Evolutionary conservation across 1,284 basidiomycete species (phyloP), one percentile per base, ranked within the genome.

Genomic region (Fistulina hepatica): DNA sequence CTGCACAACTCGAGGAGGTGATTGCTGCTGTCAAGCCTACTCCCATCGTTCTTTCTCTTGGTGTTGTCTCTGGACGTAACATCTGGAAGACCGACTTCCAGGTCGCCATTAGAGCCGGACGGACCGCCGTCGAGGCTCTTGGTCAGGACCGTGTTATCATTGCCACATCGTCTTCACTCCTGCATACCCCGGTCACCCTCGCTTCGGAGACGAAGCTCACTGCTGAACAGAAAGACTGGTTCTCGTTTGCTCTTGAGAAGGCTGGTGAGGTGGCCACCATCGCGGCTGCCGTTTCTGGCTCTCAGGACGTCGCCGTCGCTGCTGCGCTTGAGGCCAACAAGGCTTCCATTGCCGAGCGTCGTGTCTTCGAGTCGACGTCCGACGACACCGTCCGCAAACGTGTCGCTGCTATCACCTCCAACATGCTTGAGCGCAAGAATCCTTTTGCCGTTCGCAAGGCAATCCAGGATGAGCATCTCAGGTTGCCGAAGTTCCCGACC

Each of bases 51-150:
- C 73, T 99, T 42, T 98, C 95, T 42, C 82, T 98, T 48, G 95
- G 95, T 68, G 63, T 98, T 47, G 88, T 99, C 48, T 98, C 95
- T 30, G 95, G 95, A 46, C 91, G 95, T 59, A 98, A 98, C 74
- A 91, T 99, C 69, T 99, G 95, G 95, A 99, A 98, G 80, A 88
- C 81, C 47, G 94, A 98, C 68, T 81, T 98, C 55, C 68, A 72
- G 51, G 81, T 77, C 37, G 83, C 89, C 43, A 73, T 94, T 65
- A 79, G 82, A 56, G 65, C 78, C 37, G 90, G 77, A 44, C 79
- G 94, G 69, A 88, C 84, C 63, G 93, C 91, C 38, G 66, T 93
- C 52, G 74, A 78, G 38, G 70, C 67, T 33, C 80, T 97, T 52
- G 90, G 90, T 45, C 64, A 69, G 48, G 84, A 90, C 50, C 90